Conservation (phyloP, 441 rosid genomes). For the Macaranga tanarius region DNA sequence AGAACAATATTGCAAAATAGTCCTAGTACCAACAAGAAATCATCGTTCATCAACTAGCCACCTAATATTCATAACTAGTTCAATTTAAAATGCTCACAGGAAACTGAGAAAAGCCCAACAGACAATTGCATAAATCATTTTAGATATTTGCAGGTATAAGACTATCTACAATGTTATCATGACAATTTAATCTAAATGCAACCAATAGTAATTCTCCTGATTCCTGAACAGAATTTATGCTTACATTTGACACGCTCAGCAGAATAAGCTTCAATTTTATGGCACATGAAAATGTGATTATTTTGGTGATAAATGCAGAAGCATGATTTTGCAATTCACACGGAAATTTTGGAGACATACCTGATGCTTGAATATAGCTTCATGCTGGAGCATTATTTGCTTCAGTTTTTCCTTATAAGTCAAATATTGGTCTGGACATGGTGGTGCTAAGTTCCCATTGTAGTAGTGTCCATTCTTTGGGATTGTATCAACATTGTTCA, state of each 20-base stretch:
- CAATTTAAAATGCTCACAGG: background rate
- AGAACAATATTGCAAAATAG: constrained; percentile 4
- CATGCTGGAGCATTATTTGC: constrained; percentile 66
- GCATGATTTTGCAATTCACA: background rate
- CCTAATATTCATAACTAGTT: background rate
- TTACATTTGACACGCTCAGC: background rate
- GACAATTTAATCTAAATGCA: too few relatives aligned
- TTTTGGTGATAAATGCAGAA: background rate
- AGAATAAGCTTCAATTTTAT: background rate
- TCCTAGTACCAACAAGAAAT: constrained; percentile 4
- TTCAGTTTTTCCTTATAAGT: constrained; percentile 44
- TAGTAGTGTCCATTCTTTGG: constrained; percentile 33
- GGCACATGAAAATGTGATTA: background rate
- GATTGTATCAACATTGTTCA: constrained; percentile 33
- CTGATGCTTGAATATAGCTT: constrained; percentile 67
- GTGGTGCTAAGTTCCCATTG: constrained; percentile 30
- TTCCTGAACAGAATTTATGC: background rate
- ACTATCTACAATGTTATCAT: background rate
- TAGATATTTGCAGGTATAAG: background rate
- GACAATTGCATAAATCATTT: background rate
- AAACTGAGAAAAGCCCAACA: background rate
- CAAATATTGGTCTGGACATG: constrained; percentile 31
- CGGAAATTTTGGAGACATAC: constrained; percentile 31
- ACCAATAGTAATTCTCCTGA: background rate
- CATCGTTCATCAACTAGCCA: background rate